These are phyloP conservation scores for Dioscorea cayenensis DNA, from an alignment of 116 monocot species.

Conservation along the genomic window DNA sequence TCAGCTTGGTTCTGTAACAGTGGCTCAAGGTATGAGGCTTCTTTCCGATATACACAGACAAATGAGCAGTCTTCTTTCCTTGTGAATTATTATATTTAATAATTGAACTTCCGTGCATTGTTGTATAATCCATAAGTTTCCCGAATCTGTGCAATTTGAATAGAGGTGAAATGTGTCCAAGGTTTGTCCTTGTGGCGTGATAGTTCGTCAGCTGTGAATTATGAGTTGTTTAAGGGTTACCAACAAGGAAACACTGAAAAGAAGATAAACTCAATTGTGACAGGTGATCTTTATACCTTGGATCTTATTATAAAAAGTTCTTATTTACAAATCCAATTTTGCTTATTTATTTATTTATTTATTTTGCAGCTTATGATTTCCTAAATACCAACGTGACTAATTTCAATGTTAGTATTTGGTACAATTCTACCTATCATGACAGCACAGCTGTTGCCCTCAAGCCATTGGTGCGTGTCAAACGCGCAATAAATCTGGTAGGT, in stretches of 20 bases:
- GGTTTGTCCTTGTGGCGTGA: conserved; percentile 57
- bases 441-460: background rate
- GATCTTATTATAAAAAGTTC: background rate
- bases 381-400: conserved; percentile 28
- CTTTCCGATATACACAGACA: background rate
- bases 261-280: conserved; percentile 45
- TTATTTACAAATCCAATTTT: background rate
- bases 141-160: conserved; percentile 8
- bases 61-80: background rate
- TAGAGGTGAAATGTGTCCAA: conserved; percentile 54
- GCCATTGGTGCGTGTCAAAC: conserved; percentile 36
- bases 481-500: conserved; percentile 63
- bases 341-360: background rate
- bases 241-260: conserved; percentile 31
- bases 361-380: conserved; percentile 77
- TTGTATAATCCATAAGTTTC: too few relatives aligned
- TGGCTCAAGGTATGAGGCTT: conserved; percentile 26
- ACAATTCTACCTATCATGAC: conserved; percentile 68
- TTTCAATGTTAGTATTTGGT: conserved; percentile 56
- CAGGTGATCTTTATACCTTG: conserved; percentile 31
- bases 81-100: background rate
- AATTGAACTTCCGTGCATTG: too few relatives aligned
- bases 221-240: conserved; percentile 58
- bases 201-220: conserved; percentile 40
- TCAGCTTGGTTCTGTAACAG: conserved; percentile 1